phyloP scores from a whole-genome alignment of 2,329 filamentous ascomycete genomes.

The Aaosphaeria arxii region DNA sequence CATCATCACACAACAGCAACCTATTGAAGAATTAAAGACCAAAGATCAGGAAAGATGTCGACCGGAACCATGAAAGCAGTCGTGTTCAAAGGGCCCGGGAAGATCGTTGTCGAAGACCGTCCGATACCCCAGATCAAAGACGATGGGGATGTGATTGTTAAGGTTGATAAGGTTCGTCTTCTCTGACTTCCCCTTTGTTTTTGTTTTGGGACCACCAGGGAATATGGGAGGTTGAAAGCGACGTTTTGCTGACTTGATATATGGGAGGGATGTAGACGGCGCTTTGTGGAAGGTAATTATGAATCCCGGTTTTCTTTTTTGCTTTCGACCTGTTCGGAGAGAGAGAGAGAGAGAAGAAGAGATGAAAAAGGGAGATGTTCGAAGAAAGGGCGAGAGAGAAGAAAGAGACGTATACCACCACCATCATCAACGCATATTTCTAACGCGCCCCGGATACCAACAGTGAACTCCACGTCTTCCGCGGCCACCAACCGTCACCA shows the following conservation, averaged over 20 bases:
- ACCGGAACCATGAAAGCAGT: slow-evolving; percentile 73
- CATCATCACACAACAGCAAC: too few species aligned
- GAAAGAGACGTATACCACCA: too few species aligned
- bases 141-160: slow-evolving; percentile 74
- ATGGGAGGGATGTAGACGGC: slow-evolving; percentile 52
- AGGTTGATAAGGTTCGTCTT: slow-evolving; percentile 60
- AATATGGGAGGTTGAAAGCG: too few species aligned
- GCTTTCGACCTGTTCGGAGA: too few species aligned
- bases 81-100: slow-evolving; percentile 75
- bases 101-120: slow-evolving; percentile 73
- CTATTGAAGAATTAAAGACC: not conserved
- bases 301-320: too few species aligned
- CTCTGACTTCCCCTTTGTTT: not conserved
- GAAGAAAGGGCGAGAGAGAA: too few species aligned
- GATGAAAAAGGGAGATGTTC: too few species aligned
- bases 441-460: not conserved
- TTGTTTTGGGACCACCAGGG: not conserved
- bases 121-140: slow-evolving; percentile 73
- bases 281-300: slow-evolving; percentile 74
- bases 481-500: slow-evolving; percentile 70
- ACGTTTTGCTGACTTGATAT: too few species aligned
- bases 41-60: slow-evolving; percentile 7
- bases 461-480: slow-evolving; percentile 82
- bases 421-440: not conserved
- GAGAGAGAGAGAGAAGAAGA: too few species aligned